Percentiles rank a stretch among this genome's conserved stretches.
Evolutionary conservation across 2,329 filamentous ascomycete species (phyloP).

Genomic region (Fusarium incarnatum): DNA sequence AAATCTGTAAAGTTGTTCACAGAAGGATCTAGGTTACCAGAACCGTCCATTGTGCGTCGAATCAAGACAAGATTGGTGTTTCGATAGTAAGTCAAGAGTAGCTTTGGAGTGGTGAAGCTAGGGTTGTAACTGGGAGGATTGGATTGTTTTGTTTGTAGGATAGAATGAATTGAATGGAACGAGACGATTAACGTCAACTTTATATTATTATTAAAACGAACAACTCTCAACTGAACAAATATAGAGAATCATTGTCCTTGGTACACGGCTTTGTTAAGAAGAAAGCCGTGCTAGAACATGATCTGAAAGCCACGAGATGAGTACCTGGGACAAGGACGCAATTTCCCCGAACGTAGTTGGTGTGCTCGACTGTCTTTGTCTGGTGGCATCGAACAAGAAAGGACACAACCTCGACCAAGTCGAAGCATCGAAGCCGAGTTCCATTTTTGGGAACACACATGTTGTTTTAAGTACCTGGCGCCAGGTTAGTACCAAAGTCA

Average conservation of each 20-base stretch:
- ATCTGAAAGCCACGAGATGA: slow-evolving; percentile 3
- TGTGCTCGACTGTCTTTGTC: slow-evolving; percentile 34
- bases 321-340: slow-evolving; percentile 13
- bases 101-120: neutral
- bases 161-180: neutral
- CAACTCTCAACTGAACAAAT: neutral
- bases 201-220: slow-evolving; percentile 1
- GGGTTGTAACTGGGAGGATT: neutral
- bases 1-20: neutral
- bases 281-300: slow-evolving; percentile 5
- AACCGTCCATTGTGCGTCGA: neutral
- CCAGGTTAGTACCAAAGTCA: slow-evolving; percentile 27
- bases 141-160: neutral
- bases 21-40: neutral
- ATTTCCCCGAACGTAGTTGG: neutral
- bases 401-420: slow-evolving; percentile 1
- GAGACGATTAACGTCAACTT: neutral
- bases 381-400: slow-evolving; percentile 16
- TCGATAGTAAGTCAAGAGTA: neutral
- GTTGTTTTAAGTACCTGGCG: slow-evolving; percentile 11
- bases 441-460: slow-evolving; percentile 24
- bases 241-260: slow-evolving; percentile 21
- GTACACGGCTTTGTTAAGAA: slow-evolving; percentile 28
- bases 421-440: slow-evolving; percentile 12
- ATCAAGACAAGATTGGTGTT: neutral